Evolutionary conservation across 192 early-diverging fungal species (phyloP), one percentile per base, ranked within the genome.

Genomic region (Podila minutissima): DNA sequence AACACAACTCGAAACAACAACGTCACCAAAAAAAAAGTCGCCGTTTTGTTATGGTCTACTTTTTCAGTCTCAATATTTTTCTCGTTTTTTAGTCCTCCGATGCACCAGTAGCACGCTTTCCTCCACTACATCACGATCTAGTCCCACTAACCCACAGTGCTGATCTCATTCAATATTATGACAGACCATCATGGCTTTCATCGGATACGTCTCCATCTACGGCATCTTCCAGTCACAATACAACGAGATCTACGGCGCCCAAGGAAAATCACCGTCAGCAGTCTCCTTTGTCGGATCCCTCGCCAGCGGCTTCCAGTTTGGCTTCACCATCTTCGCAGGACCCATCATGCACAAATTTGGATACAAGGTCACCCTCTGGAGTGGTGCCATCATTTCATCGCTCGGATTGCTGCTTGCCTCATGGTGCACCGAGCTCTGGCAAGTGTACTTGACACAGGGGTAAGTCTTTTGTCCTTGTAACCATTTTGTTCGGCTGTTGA

Each of bases 151-250:
- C 41, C 15, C 41, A 1, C 41, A 46, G 1, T 46, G 2, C 41
- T 46, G 41, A 46, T 17, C 15, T 46, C 41, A 46, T 46, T 13
- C 4, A 17, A 46, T 46, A 17, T 46, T 2, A 55, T 26, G n/a
- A 24, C 48, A 78, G 75, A 41, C 67, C 58, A 71, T 78, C 26
- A 51, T 79, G 29, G 76, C 70, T 8, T 31, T 28, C 2, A 79
- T 79, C 51, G 76, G 76, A 32, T 79, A 79, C 53, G 70, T 79
- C n/a, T 79, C 76, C 1, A 49, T 79, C 50, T 79, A 79, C 55
- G 76, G 76, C 26, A 22, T 79, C 76, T 79, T 79, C 53, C 76
- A 79, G 58, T 13, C 76, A 5, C 37, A 72, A 37, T 79, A 79
- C 60, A 67, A 67, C 26, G 70, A 68, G 0, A 79, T 79, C 61